Conservation (phyloP, 2,329 filamentous ascomycete genomes). For the Pyrenophora graminea region DNA sequence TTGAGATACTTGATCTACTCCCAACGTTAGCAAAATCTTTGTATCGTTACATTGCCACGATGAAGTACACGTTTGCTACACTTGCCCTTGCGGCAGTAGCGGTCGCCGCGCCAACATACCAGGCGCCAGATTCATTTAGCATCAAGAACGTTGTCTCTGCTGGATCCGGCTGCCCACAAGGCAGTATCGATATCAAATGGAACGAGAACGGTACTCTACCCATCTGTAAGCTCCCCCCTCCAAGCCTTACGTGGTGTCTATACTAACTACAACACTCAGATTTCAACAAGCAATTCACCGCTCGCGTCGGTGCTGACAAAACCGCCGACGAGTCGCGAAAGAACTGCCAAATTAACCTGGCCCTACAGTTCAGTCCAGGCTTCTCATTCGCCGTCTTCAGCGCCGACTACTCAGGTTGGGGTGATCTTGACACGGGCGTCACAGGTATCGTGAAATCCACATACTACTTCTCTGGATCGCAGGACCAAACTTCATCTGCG, state of each 20-base stretch:
- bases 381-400: conserved; percentile 43
- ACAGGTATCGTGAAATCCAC: conserved; percentile 41
- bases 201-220: conserved; percentile 37
- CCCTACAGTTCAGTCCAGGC: conserved; percentile 41
- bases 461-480: conserved; percentile 45
- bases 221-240: conserved; percentile 28
- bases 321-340: conserved; percentile 39
- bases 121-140: conserved; percentile 35
- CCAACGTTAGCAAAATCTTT: background rate
- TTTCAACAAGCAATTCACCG: conserved; percentile 41
- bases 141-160: conserved; percentile 39
- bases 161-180: conserved; percentile 44
- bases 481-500: conserved; percentile 28
- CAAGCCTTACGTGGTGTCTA: background rate
- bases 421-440: conserved; percentile 41
- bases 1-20: background rate
- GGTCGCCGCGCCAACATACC: conserved; percentile 24
- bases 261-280: conserved; percentile 18
- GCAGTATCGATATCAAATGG: conserved; percentile 41
- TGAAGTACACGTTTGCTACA: conserved; percentile 32
- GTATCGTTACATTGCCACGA: conserved; percentile 12
- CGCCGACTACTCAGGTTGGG: conserved; percentile 44
- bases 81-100: conserved; percentile 31
- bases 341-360: conserved; percentile 46
- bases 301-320: conserved; percentile 32